Base-by-base conservation (phyloP, 345 rosid genomes). In the Eucalyptus rudis region DNA sequence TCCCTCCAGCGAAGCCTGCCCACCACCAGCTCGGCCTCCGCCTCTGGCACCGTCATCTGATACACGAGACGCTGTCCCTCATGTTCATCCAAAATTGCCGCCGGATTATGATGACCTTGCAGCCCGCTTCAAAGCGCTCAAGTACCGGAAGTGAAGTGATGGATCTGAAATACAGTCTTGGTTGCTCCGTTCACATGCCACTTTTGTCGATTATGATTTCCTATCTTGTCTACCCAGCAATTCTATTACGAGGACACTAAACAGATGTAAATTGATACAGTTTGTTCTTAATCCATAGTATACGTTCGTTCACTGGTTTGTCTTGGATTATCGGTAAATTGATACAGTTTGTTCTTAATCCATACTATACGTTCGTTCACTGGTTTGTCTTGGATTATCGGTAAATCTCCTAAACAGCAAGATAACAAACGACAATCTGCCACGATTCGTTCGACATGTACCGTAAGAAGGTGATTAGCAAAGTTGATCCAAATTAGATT, bases 81-180 rank as follows among this genome's bases (percentile, higher is more conserved):
- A 85, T 49, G 93, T 93, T 91, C 98, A 97, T 91, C 99, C 98
- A 9, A 96, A 96, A 90, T 91, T 97, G 86, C 99, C 99, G 81
- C 99, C 99, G 4, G 98, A 96, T 89, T 97, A 95, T 56, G 99
- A 97, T 87, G 92, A 91, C 45, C 93, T 97, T 47, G 94, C 99
- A 85, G 98, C 98, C 89, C 97, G 96, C 50, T 97, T 96, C 85
- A 95, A 95, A 91, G 95, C 98, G 83, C 95, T 97, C 71, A 96
- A 95, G 90, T 87, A 90, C 86, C 94, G 93, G 88, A 96, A 94
- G 47, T 76, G 45, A 76, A 76, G 83, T 76, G 83, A 76, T 76
- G 83, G 24, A 40, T 76, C 83, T 76, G 83, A 52, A 20, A n/a
- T n/a, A n/a, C 83, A 36, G 27, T 52, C 58, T 40, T 8, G 2